Evolutionary conservation across 2,329 filamentous ascomycete species (phyloP), one percentile per base, ranked within the genome.

Genomic region (Conoideocrella luteorostrata): DNA sequence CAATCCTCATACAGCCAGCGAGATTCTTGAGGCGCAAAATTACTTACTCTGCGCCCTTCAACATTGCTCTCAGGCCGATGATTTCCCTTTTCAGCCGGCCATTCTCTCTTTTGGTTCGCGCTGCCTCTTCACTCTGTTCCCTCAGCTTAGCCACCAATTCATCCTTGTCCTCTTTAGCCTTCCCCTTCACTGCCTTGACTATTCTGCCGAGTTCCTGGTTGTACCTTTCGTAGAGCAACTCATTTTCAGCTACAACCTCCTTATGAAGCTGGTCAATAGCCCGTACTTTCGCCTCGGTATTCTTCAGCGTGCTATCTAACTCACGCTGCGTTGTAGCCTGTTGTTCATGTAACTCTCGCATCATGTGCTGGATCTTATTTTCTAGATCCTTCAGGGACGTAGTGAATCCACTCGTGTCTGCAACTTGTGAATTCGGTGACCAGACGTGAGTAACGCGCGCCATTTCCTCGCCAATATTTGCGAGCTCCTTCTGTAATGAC

Each of bases 131-230:
- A 52, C 85, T 75, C 41, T 79, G 75, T 51, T 88, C 86, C 52
- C 78, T 83, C 47, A 95, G 62, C 58, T 81, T 80, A 28, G 68
- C 68, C 57, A 89, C 75, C 47, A 95, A 65, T 54, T 91, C 87
- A 55, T 89, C 86, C 54, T 87, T 86, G 10, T 87, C 88, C 33
- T 88, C 84, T 39, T 85, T 84, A 4, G 80, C 78, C 52, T 83
- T 84, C 47, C 78, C 78, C 61, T 80, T 80, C 38, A 93, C 74
- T 32, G 84, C 86, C 61, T 80, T 84, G 34, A 89, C 74, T 47
- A 96, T 86, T 68, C 86, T 88, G 54, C 80, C 84, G 38, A 97
- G 69, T 66, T 96, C 91, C n/a, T 81, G 78, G 56, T 96, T 95
- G 70, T 96, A 95, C 48, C 83, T 84, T 52, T 91, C 86, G 63